Percentiles rank a stretch among this genome's conserved stretches.
Conservation (phyloP, 2,329 filamentous ascomycete genomes). For the Aspergillus fijiensis region DNA sequence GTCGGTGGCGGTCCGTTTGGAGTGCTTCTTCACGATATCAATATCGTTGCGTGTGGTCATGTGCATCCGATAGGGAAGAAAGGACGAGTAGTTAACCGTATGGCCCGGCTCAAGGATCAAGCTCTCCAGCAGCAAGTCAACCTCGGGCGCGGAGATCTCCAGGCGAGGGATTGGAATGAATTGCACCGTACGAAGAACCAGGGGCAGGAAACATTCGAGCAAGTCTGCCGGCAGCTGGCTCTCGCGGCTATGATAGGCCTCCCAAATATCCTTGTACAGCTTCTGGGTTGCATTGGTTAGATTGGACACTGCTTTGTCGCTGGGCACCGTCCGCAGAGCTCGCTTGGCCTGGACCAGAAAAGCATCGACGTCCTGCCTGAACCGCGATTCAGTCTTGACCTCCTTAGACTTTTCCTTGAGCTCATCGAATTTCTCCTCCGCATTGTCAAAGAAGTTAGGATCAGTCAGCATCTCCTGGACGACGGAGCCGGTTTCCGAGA, state of each 20-base stretch:
- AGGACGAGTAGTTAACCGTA: constrained; percentile 82
- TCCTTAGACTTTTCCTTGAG: constrained; percentile 57
- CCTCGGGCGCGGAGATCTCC: constrained; percentile 78
- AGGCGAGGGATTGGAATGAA: constrained; percentile 86
- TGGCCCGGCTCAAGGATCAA: constrained; percentile 83
- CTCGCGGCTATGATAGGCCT: constrained; percentile 63
- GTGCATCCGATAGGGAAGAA: constrained; percentile 80
- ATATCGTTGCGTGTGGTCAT: constrained; percentile 83
- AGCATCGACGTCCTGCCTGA: constrained; percentile 71
- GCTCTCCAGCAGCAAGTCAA: constrained; percentile 87
- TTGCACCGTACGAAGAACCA: constrained; percentile 74
- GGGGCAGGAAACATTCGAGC: constrained; percentile 76
- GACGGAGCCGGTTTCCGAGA: constrained; percentile 70
- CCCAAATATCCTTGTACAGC: constrained; percentile 69
- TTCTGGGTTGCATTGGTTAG: constrained; percentile 66
- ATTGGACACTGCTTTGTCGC: constrained; percentile 70
- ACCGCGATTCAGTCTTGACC: constrained; percentile 63
- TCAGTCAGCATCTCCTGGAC: constrained; percentile 81
- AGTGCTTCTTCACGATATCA: constrained; percentile 77
- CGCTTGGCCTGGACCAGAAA: constrained; percentile 67
- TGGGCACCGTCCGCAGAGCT: constrained; percentile 66
- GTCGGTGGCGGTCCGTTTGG: constrained; percentile 62
- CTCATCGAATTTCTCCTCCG: constrained; percentile 63
- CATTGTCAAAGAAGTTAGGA: constrained; percentile 78
- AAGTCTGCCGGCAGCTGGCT: constrained; percentile 71